Evolutionary conservation across 1,139 yeast genomes (phyloP).

Genomic region (Geotrichum siamense): DNA sequence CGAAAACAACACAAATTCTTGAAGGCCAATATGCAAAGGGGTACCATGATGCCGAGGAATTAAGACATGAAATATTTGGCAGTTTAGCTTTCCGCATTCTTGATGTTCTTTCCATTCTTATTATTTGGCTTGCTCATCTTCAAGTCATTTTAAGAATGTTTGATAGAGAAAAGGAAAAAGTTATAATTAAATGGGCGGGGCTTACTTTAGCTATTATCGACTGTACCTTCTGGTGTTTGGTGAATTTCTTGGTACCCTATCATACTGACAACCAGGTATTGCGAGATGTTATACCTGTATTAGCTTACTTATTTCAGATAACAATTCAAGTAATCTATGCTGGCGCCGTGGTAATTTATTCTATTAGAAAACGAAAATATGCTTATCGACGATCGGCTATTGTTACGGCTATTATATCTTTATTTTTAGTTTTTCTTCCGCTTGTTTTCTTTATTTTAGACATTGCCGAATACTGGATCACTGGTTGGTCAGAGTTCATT

Average conservation of each 20-base stretch:
- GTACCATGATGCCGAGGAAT: constrained; percentile 52
- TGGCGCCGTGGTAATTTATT: constrained; percentile 54
- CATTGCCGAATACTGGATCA: constrained; percentile 64
- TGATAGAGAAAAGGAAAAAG: constrained; percentile 59
- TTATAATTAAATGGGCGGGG: constrained; percentile 58
- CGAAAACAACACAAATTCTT: constrained; percentile 26
- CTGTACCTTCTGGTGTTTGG: constrained; percentile 21
- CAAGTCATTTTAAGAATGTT: constrained; percentile 69
- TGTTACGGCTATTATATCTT: constrained; percentile 52
- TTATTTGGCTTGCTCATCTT: constrained; percentile 69
- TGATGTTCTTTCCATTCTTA: constrained; percentile 55
- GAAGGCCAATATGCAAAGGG: constrained; percentile 37
- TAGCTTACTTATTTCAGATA: constrained; percentile 67
- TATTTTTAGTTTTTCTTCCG: constrained; percentile 55
- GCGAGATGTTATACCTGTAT: constrained; percentile 52
- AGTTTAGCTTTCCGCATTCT: constrained; percentile 49
- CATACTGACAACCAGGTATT: constrained; percentile 38
- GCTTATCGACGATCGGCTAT: constrained; percentile 47
- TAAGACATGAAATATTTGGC: constrained; percentile 44
- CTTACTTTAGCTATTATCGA: constrained; percentile 44
- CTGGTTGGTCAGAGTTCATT: constrained; percentile 69
- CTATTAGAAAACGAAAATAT: constrained; percentile 49
- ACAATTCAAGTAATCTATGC: constrained; percentile 69
- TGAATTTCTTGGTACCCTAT: constrained; percentile 24
- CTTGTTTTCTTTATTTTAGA: constrained; percentile 74